Evolutionary conservation across 2,329 filamentous ascomycete species (phyloP), one percentile per base, ranked within the genome.

Genomic region (Penicillium sp.): DNA sequence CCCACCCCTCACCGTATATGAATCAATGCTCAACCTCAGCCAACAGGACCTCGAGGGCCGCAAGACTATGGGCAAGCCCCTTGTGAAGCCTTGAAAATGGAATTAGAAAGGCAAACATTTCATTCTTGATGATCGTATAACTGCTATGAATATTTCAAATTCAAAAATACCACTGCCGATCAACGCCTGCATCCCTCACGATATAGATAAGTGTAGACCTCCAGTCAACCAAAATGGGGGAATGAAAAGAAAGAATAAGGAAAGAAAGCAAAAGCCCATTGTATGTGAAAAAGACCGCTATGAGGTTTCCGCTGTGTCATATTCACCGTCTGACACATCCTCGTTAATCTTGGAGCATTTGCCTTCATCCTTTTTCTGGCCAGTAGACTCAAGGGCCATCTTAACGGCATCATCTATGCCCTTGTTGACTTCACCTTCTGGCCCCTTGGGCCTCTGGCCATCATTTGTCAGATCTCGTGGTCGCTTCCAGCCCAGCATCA

Each of bases 1-100:
- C n/a, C n/a, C n/a, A n/a, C 27, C 13, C 24, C 9, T 24, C 9
- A 8, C 39, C 26, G 14, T 53, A 11, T 14, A n/a, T 54, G 9
- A 24, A 35, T 44, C 16, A 37, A 8, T 50, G 63, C 46, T 61
- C 33, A 48, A 31, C 37, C 14, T 39, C 8, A 29, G 24, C 21
- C 11, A 50, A 52, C 59, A 82, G 71, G 91, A 96, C 73, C 81
- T 97, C 45, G 90, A 96, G 75, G 84, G 90, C 43, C 82, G 92
- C 66, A 90, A 88, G 80, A 95, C 91, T 2, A 90, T 86, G 11
- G 93, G 93, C 19, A 96, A 96, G 79, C 74, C 96, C 60, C 73
- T 97, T 55, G 73, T 96, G 68, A 87, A 87, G 76, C 82, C 86
- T 47, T 87, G 67, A 70, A 49, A 59, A 26, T 45, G n/a, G 0